Evolutionary conservation across 2,329 filamentous ascomycete species (phyloP).

Genomic region (Grosmannia huntii): DNA sequence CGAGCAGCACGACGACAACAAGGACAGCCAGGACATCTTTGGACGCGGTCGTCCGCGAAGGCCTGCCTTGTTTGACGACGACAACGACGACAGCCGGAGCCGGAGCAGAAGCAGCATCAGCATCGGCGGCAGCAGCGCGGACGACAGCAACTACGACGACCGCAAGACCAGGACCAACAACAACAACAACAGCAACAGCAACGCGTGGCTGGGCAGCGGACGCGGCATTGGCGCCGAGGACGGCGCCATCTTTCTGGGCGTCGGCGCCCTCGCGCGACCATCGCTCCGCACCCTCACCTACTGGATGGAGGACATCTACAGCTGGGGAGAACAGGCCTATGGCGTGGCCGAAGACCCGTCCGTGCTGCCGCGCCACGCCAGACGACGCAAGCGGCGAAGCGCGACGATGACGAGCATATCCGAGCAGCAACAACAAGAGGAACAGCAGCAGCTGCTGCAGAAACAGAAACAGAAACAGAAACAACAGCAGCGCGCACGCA

Average conservation of each 20-base stretch:
- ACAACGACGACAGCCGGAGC: background rate
- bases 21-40: no score
- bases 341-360: slow-evolving; percentile 70
- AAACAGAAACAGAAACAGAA: background rate
- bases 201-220: slow-evolving; percentile 62
- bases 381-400: slow-evolving; percentile 17
- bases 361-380: slow-evolving; percentile 34
- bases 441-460: background rate
- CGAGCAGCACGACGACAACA: background rate
- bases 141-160: background rate
- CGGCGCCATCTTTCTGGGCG: slow-evolving; percentile 75
- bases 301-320: slow-evolving; percentile 84
- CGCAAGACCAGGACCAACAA: no score
- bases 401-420: slow-evolving; percentile 6
- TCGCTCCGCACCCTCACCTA: slow-evolving; percentile 62
- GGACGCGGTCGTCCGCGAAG: no score
- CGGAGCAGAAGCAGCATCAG: background rate
- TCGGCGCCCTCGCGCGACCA: slow-evolving; percentile 56
- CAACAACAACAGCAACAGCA: no score
- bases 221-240: slow-evolving; percentile 57
- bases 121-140: slow-evolving; percentile 4
- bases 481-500: background rate
- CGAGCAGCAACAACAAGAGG: slow-evolving; percentile 4
- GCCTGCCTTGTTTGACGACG: background rate
- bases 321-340: slow-evolving; percentile 72